Evolutionary conservation across 208 protist species (phyloP).

Genomic region (Trypanosoma melophagium): DNA sequence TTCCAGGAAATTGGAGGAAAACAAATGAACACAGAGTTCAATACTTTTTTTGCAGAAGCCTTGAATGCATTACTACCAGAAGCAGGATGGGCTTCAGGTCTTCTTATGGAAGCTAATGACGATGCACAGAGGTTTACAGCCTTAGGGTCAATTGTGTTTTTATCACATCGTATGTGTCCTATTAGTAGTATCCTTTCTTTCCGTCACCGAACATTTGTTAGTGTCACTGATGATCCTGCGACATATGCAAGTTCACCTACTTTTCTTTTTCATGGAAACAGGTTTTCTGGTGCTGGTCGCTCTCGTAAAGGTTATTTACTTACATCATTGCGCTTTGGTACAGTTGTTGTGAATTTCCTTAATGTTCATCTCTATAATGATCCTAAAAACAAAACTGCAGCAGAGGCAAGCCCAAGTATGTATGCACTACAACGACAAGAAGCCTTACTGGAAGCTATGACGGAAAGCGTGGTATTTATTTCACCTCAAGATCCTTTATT

Average conservation of each 20-base stretch:
- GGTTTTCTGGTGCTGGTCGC: slow-evolving; percentile 54
- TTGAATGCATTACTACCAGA: slow-evolving; percentile 55
- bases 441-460: slow-evolving; percentile 59
- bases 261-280: slow-evolving; percentile 55
- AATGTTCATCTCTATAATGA: slow-evolving; percentile 83
- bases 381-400: slow-evolving; percentile 50
- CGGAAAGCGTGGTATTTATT: slow-evolving; percentile 51
- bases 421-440: slow-evolving; percentile 51
- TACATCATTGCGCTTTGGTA: slow-evolving; percentile 71
- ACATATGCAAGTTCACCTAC: slow-evolving; percentile 62
- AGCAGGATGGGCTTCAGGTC: slow-evolving; percentile 71
- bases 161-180: slow-evolving; percentile 69
- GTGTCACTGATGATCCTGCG: slow-evolving; percentile 67
- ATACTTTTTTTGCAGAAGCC: slow-evolving; percentile 43
- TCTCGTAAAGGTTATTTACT: slow-evolving; percentile 80
- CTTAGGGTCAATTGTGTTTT: slow-evolving; percentile 65
- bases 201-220: slow-evolving; percentile 77
- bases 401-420: slow-evolving; percentile 41
- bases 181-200: slow-evolving; percentile 77
- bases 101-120: slow-evolving; percentile 63
- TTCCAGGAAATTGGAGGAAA: slow-evolving; percentile 86
- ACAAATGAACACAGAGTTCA: slow-evolving; percentile 52
- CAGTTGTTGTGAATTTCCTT: slow-evolving; percentile 55
- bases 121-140: slow-evolving; percentile 55
- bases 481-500: slow-evolving; percentile 64